phyloP scores from a whole-genome alignment of 495 filamentous ascomycete species.

The Hyaloscypha finlandica region DNA sequence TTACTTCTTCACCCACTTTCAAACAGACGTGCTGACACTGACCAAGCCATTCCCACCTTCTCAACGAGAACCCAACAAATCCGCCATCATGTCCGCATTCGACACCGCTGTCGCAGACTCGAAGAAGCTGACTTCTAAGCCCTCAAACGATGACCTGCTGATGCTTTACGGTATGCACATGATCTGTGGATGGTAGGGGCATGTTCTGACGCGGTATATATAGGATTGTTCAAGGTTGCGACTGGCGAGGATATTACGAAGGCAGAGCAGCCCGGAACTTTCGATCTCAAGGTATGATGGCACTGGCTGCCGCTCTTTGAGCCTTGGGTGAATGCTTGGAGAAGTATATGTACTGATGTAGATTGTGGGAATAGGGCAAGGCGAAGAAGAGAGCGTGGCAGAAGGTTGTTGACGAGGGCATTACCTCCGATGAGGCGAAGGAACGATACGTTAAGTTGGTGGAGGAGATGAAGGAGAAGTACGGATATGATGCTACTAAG shows the following conservation, averaged over 20 bases:
- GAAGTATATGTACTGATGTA: neutral
- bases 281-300: conserved; percentile 57
- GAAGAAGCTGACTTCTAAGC: conserved; percentile 64
- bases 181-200: neutral
- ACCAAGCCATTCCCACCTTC: neutral
- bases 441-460: conserved; percentile 73
- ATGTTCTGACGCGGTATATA: conserved; percentile 20
- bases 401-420: conserved; percentile 57
- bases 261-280: conserved; percentile 48
- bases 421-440: conserved; percentile 65
- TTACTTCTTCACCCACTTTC: neutral
- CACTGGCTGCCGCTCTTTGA: neutral
- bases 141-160: conserved; percentile 56
- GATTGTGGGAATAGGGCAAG: conserved; percentile 58
- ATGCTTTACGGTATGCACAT: conserved; percentile 34
- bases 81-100: conserved; percentile 40
- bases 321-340: neutral
- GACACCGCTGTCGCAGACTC: conserved; percentile 62
- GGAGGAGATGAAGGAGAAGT: conserved; percentile 65
- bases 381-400: conserved; percentile 78
- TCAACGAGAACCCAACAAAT: neutral
- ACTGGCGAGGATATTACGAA: conserved; percentile 48
- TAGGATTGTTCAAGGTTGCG: conserved; percentile 55
- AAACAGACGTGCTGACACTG: neutral
- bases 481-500: conserved; percentile 61